phyloP scores from a whole-genome alignment of 805 yeast genomes.

The Candida endomychidarum region DNA sequence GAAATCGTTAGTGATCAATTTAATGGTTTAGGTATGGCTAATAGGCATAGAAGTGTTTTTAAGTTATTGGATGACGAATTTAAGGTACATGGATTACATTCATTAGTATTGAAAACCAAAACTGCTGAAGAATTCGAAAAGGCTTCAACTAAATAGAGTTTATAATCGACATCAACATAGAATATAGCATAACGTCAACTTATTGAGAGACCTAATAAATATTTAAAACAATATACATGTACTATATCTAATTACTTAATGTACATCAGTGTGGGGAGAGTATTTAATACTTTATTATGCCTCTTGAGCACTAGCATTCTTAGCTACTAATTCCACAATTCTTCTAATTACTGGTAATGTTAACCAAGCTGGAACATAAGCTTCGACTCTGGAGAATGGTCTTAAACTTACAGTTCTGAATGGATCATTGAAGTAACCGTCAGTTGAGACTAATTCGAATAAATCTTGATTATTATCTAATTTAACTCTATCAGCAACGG shows the following conservation, averaged over 20 bases:
- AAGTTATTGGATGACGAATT: constrained; percentile 70
- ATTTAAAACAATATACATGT: constrained; percentile 8
- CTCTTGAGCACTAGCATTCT: constrained; percentile 67
- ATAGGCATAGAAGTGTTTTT: constrained; percentile 78
- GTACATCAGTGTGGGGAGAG: background rate
- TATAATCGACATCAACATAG: too few species aligned
- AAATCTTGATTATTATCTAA: constrained; percentile 55
- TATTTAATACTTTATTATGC: background rate
- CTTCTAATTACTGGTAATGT: constrained; percentile 85
- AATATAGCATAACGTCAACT: too few species aligned
- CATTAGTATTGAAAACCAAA: constrained; percentile 80
- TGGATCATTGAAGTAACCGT: constrained; percentile 81
- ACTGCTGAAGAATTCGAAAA: constrained; percentile 39
- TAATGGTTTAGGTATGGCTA: constrained; percentile 61
- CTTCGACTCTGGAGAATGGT: constrained; percentile 79
- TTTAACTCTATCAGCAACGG: constrained; percentile 78
- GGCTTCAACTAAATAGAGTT: background rate
- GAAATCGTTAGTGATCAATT: constrained; percentile 71
- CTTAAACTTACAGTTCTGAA: constrained; percentile 71
- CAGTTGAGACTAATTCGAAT: constrained; percentile 66
- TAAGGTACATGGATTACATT: constrained; percentile 73
- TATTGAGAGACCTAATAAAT: too few species aligned
- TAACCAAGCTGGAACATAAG: constrained; percentile 93
- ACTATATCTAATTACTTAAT: constrained; percentile 3
- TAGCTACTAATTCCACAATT: constrained; percentile 83